Evolutionary conservation across 2,329 filamentous ascomycete species (phyloP), one percentile per base, ranked within the genome.

Genomic region (Neurospora sp.): DNA sequence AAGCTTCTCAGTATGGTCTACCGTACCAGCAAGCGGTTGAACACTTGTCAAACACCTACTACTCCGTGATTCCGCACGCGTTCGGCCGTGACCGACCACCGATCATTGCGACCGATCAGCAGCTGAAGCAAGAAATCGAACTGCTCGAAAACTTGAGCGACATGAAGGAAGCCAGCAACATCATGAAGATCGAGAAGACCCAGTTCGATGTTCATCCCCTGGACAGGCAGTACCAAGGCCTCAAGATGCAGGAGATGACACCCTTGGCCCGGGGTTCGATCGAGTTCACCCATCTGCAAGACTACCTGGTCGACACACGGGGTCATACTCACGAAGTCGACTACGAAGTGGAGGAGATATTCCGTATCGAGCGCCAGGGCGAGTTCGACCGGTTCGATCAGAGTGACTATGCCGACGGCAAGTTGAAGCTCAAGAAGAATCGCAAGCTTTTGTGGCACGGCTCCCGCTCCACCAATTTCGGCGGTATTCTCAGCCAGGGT

Each of bases 401-500:
- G 57, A 88, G 85, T 62, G 68, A 78, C 8, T 89, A 84, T 71
- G 79, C 86, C 28, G 52, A 62, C 28, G 52, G 52, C 23, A 62
- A 36, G 52, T 8, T 62, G 12, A 84, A 82, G 1, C 75, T 85
- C 66, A 77, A 83, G 10, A 81, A 84, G 66, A 87, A 96, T 77
- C 87, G 91, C 33, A 88, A 92, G 19, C 87, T 97, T 1, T 84
- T 97, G 2, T 97, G 93, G 93, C 93, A 97, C 77, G 93, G 93
- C 17, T 94, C 91, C 17, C 89, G 92, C 40, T 86, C 85, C 39
- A 96, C 92, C 68, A 97, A 97, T 78, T 97, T 90, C 74, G 92
- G 91, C 76, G 93, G 93, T 76, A 97, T 97, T 71, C 86, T 97
- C 57, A 91, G 89, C 70, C 92, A 97, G 79, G 93, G 93, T 73